Evolutionary conservation across 306 rosid species (phyloP).

Genomic region (Dryas drummondii): DNA sequence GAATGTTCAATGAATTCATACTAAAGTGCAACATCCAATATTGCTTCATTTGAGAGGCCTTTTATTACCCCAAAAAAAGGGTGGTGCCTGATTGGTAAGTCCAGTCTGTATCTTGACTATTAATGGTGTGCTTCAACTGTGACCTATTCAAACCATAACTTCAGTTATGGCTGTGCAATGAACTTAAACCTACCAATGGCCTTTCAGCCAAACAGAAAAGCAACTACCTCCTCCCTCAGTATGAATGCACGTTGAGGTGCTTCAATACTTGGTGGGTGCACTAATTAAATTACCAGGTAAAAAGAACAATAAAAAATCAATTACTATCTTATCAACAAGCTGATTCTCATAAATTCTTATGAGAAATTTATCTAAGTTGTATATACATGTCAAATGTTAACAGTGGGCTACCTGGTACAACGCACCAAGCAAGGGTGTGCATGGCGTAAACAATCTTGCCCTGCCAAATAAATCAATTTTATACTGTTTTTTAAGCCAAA

Average conservation of each 20-base stretch:
- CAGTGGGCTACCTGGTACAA: neutral
- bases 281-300: neutral
- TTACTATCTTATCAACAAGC: too few relatives aligned
- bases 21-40: too few relatives aligned
- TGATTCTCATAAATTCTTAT: too few relatives aligned
- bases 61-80: too few relatives aligned
- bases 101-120: neutral
- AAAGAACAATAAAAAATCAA: neutral
- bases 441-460: neutral
- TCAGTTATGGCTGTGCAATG: neutral
- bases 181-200: too few relatives aligned
- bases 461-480: slow-evolving; percentile 7
- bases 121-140: neutral
- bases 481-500: neutral
- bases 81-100: neutral
- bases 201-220: neutral
- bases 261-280: neutral
- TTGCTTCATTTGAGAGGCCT: too few relatives aligned
- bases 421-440: neutral
- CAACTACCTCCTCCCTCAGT: neutral
- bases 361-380: neutral
- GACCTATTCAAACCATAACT: neutral
- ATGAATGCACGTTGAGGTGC: neutral
- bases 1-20: too few relatives aligned
- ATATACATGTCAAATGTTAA: neutral